A percentile compares a stretch with the other conserved stretches of the same genome.
These are phyloP conservation scores for Phylloporus arenicola DNA, from an alignment of 768 basidiomycete species.

Conservation along the genomic window DNA sequence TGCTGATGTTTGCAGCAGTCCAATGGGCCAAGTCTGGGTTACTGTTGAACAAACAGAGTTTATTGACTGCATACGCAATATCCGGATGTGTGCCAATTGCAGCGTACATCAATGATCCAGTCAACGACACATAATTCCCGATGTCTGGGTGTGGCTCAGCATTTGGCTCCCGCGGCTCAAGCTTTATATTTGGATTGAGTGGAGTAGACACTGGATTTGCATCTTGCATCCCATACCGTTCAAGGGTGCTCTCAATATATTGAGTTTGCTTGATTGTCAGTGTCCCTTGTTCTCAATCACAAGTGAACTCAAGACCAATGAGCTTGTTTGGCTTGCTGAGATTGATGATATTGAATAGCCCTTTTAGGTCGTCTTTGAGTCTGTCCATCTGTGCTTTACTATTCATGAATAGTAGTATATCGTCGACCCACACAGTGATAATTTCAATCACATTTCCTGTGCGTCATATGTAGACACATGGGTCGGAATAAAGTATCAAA, in stretches of 20 bases:
- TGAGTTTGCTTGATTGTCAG: neutral
- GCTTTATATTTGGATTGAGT: neutral
- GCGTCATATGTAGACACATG: neutral
- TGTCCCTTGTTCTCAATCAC: neutral
- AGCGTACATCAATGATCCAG: constrained; percentile 24
- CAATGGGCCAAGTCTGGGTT: too few relatives aligned
- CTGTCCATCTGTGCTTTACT: neutral
- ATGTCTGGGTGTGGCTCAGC: too few relatives aligned
- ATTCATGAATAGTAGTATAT: constrained; percentile 1
- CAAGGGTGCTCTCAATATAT: constrained; percentile 5
- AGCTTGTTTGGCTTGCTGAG: constrained; percentile 18
- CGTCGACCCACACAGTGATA: constrained; percentile 19
- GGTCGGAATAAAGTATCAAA: neutral
- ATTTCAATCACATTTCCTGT: neutral
- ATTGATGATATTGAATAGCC: constrained; percentile 3
- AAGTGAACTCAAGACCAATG: constrained; percentile 9
- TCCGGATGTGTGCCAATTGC: neutral
- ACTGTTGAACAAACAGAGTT: too few relatives aligned
- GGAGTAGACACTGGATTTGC: constrained; percentile 5
- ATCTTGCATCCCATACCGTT: neutral
- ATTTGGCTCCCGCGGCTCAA: neutral
- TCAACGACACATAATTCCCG: neutral
- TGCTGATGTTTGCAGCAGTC: too few relatives aligned
- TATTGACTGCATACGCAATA: too few relatives aligned
- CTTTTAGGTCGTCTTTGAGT: neutral